Conservation (phyloP, 192 early-diverging fungal species). For the Coemansia asiatica region DNA sequence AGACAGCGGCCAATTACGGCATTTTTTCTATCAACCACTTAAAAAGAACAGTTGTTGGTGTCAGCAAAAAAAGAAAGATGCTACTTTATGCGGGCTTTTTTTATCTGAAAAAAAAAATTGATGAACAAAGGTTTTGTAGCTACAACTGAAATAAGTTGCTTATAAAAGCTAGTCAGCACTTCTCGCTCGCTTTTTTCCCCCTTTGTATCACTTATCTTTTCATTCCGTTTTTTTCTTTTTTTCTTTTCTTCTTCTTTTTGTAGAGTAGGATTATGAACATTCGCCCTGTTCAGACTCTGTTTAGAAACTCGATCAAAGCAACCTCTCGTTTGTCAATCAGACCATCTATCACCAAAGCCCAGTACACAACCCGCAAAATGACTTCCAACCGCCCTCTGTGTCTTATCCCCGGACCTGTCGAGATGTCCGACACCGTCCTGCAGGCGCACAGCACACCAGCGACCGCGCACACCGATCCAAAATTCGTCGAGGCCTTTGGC, state of each 20-base stretch:
- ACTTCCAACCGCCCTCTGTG: slow-evolving; percentile 70
- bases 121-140: not conserved
- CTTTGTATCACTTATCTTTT: not conserved
- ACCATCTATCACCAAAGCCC: not conserved
- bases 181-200: no score
- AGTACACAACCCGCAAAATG: slow-evolving; percentile 14
- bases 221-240: not conserved
- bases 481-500: slow-evolving; percentile 86
- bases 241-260: not conserved
- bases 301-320: not conserved
- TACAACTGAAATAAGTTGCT: not conserved
- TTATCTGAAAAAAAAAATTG: not conserved
- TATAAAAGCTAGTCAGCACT: no score
- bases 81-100: not conserved
- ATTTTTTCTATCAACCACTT: not conserved
- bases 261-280: slow-evolving; percentile 5
- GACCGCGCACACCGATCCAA: slow-evolving; percentile 88
- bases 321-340: not conserved
- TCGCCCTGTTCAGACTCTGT: slow-evolving; percentile 1
- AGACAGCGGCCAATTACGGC: not conserved
- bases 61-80: no score
- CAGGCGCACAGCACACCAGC: slow-evolving; percentile 84
- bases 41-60: not conserved
- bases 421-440: slow-evolving; percentile 88
- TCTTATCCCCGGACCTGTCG: slow-evolving; percentile 97